Evolutionary conservation across 768 basidiomycete genomes (phyloP).

Genomic region (Mycena sanguinolenta): DNA sequence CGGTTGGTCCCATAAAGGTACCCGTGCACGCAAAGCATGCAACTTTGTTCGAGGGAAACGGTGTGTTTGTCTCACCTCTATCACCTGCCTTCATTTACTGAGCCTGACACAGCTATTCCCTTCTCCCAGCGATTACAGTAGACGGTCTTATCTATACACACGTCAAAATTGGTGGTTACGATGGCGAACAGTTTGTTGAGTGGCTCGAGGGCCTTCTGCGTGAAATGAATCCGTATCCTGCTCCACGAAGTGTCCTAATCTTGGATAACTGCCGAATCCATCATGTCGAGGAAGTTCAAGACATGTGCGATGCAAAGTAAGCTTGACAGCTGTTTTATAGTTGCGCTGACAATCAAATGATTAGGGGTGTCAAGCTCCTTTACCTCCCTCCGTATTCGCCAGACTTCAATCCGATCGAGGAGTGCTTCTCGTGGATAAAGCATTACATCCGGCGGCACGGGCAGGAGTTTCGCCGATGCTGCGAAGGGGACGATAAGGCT

Average conservation of each 20-base stretch:
- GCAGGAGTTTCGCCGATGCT: constrained; percentile 5
- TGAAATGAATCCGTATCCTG: too few relatives aligned
- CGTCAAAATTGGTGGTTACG: constrained; percentile 39
- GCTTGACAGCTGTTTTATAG: background rate
- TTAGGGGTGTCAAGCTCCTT: constrained; percentile 43
- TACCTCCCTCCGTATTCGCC: constrained; percentile 53
- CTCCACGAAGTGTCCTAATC: too few relatives aligned
- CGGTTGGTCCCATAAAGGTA: constrained; percentile 29
- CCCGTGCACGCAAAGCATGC: constrained; percentile 27
- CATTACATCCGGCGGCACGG: constrained; percentile 45
- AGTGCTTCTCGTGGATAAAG: constrained; percentile 48
- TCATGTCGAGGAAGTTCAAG: constrained; percentile 39
- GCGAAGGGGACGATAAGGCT: constrained; percentile 22
- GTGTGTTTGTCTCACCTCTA: constrained; percentile 14
- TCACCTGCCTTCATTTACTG: background rate
- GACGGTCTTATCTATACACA: constrained; percentile 39
- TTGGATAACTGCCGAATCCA: constrained; percentile 49
- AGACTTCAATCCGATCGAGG: constrained; percentile 51
- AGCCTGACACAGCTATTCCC: constrained; percentile 33
- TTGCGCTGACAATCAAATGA: background rate
- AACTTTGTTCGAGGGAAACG: constrained; percentile 36
- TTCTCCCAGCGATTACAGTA: constrained; percentile 38
- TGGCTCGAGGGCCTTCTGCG: too few relatives aligned
- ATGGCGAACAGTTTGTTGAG: too few relatives aligned
- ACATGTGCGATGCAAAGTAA: constrained; percentile 29